phyloP scores from a whole-genome alignment of 2,329 filamentous ascomycete species.

The Venturia nashicola region DNA sequence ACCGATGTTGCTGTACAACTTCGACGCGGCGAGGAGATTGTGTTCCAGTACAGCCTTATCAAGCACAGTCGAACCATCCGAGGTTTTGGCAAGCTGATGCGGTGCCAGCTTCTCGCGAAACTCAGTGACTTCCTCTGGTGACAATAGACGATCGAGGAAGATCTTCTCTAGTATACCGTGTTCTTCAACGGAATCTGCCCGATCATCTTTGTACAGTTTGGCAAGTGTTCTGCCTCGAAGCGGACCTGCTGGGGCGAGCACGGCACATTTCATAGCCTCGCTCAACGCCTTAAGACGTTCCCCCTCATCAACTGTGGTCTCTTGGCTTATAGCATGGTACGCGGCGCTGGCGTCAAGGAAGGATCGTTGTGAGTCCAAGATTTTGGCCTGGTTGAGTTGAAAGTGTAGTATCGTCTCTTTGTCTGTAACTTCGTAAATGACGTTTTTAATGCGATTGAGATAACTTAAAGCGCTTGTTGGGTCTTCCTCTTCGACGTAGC shows the following conservation, averaged over 20 bases:
- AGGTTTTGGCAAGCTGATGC: conserved; percentile 81
- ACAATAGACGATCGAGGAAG: conserved; percentile 79
- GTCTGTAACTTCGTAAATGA: conserved; percentile 69
- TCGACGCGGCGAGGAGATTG: conserved; percentile 76
- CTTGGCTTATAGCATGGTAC: conserved; percentile 79
- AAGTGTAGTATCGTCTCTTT: conserved; percentile 71
- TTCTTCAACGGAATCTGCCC: conserved; percentile 61
- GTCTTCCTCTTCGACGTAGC: conserved; percentile 91
- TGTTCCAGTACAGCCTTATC: conserved; percentile 92
- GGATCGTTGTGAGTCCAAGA: conserved; percentile 78
- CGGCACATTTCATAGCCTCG: conserved; percentile 82
- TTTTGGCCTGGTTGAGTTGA: conserved; percentile 80
- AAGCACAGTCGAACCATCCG: conserved; percentile 85
- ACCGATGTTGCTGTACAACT: conserved; percentile 39
- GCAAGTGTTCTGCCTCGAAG: conserved; percentile 67
- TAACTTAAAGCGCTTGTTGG: conserved; percentile 73
- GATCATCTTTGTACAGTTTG: conserved; percentile 86
- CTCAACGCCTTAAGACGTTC: conserved; percentile 76
- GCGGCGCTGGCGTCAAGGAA: conserved; percentile 80
- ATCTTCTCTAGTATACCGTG: conserved; percentile 93
- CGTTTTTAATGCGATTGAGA: conserved; percentile 89
- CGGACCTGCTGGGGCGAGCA: conserved; percentile 84
- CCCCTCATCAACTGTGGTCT: conserved; percentile 65
- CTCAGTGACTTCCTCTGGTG: conserved; percentile 67
- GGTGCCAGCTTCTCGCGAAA: conserved; percentile 71